Evolutionary conservation across 2,329 filamentous ascomycete species (phyloP).

Genomic region (Microcyclosporella mali): DNA sequence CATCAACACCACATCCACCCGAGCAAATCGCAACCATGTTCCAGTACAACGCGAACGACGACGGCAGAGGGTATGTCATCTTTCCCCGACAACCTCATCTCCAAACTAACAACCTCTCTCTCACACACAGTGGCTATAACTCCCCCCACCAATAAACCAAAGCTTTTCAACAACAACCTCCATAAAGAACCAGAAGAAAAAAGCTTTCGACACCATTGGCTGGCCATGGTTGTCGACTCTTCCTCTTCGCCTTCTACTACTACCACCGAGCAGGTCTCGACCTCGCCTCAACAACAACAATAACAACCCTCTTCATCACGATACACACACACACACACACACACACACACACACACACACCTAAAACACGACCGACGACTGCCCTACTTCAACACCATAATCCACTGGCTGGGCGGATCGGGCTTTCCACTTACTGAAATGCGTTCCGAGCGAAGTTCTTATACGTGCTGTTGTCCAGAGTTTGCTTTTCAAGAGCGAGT

Average conservation of each 20-base stretch:
- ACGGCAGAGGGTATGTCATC: constrained; percentile 26
- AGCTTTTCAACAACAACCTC: neutral
- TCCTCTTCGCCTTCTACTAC: constrained; percentile 6
- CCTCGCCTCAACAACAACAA: no score
- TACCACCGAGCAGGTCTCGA: constrained; percentile 14
- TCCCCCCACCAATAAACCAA: constrained; percentile 4
- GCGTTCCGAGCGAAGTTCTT: no score
- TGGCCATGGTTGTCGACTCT: constrained; percentile 6
- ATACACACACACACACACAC: no score
- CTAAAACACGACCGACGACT: no score
- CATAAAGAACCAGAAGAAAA: no score
- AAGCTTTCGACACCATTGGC: constrained; percentile 8
- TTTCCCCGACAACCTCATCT: neutral
- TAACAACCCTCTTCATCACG: no score
- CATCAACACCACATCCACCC: constrained; percentile 7
- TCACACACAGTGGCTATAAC: constrained; percentile 15
- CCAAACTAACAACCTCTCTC: neutral
- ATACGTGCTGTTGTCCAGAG: no score
- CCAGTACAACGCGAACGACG: constrained; percentile 15
- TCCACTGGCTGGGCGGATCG: no score
- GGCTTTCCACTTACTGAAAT: no score
- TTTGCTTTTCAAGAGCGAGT: no score
- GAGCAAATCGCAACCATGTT: constrained; percentile 8
- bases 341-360: no score
- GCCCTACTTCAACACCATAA: no score